These are phyloP conservation scores for Jamesozyma rosinii DNA, from an alignment of 805 yeast species.

Conservation along the genomic window DNA sequence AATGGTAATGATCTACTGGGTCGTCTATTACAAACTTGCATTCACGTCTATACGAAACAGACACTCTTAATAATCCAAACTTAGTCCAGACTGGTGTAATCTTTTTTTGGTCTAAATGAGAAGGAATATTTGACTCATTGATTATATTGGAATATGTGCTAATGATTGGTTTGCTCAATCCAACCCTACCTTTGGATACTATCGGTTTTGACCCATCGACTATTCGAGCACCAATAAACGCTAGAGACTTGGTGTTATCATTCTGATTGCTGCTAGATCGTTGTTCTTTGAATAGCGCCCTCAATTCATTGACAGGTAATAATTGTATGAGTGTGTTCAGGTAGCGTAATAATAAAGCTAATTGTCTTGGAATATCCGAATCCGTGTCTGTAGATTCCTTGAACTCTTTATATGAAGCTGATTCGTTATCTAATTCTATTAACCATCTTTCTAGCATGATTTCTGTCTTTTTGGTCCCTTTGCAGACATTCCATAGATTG, in stretches of 20 bases:
- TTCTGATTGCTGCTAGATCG: not conserved
- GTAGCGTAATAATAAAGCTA: constrained; percentile 64
- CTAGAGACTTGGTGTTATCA: not conserved
- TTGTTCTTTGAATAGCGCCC: constrained; percentile 31
- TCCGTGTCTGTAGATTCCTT: constrained; percentile 38
- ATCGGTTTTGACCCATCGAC: constrained; percentile 74
- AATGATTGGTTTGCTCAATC: constrained; percentile 61
- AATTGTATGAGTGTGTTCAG: constrained; percentile 56
- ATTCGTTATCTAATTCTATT: constrained; percentile 54
- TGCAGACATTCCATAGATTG: constrained; percentile 48
- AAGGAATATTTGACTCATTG: constrained; percentile 31
- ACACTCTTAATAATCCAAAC: constrained; percentile 60
- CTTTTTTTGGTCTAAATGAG: constrained; percentile 52
- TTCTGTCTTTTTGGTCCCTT: constrained; percentile 60
- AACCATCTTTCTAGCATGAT: constrained; percentile 94
- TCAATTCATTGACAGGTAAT: constrained; percentile 62
- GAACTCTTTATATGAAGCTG: constrained; percentile 30
- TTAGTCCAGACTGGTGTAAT: constrained; percentile 68
- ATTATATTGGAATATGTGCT: constrained; percentile 28
- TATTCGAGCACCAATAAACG: constrained; percentile 45
- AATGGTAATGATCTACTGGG: not conserved
- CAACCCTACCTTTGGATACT: constrained; percentile 73
- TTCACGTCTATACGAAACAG: constrained; percentile 73
- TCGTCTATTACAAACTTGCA: constrained; percentile 47
- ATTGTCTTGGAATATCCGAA: constrained; percentile 62